A percentile compares a stretch with the other conserved stretches of the same genome.
These are phyloP conservation scores for Talaromyces albobiverticillius DNA, from an alignment of 2,329 filamentous ascomycete genomes.

Conservation along the genomic window DNA sequence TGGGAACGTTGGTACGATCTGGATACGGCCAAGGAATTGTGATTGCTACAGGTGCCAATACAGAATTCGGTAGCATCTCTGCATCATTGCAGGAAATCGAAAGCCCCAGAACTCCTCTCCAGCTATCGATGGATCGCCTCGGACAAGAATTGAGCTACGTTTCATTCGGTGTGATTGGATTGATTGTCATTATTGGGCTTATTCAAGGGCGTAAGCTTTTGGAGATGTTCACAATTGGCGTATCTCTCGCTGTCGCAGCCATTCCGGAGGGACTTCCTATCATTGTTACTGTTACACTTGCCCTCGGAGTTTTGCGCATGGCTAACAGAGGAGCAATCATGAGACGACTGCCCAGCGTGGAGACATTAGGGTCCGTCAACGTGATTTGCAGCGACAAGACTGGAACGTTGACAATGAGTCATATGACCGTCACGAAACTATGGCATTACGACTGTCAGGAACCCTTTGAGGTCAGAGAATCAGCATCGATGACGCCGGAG, in stretches of 20 bases:
- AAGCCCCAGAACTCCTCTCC: slow-evolving; percentile 87
- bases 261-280: slow-evolving; percentile 96
- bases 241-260: slow-evolving; percentile 91
- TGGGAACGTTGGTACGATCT: slow-evolving; percentile 94
- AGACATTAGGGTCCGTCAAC: slow-evolving; percentile 96
- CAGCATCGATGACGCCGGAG: slow-evolving; percentile 58
- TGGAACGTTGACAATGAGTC: slow-evolving; percentile 91
- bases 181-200: slow-evolving; percentile 89
- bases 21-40: slow-evolving; percentile 95
- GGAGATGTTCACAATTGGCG: slow-evolving; percentile 96
- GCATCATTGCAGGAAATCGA: slow-evolving; percentile 92
- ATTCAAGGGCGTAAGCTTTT: slow-evolving; percentile 84
- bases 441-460: slow-evolving; percentile 78
- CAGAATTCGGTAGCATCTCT: slow-evolving; percentile 94
- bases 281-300: slow-evolving; percentile 95
- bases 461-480: slow-evolving; percentile 58
- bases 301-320: slow-evolving; percentile 93
- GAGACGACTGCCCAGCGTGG: slow-evolving; percentile 90
- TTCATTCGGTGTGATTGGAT: slow-evolving; percentile 88
- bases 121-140: slow-evolving; percentile 95
- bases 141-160: slow-evolving; percentile 95
- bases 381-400: slow-evolving; percentile 99
- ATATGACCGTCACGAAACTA: slow-evolving; percentile 96
- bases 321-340: slow-evolving; percentile 93
- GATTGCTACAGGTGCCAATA: slow-evolving; percentile 90